Percentiles rank a stretch among this genome's conserved stretches.
Conservation (phyloP, 2,329 filamentous ascomycete species). For the Penicillium sp. region DNA sequence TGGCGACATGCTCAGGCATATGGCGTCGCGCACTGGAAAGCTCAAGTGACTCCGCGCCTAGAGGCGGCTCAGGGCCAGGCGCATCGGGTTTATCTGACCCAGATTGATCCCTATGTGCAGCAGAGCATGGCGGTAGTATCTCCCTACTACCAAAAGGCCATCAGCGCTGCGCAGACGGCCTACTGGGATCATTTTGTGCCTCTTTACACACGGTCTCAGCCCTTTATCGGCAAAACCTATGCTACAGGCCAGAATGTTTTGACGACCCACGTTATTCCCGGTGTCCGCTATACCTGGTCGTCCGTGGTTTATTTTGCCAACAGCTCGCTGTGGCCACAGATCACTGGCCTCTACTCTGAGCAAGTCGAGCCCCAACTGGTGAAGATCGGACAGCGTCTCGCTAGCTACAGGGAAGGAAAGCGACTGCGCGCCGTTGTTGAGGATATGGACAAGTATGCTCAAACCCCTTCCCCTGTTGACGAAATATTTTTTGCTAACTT, state of each 20-base stretch:
- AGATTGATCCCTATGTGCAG: slow-evolving; percentile 69
- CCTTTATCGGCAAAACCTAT: slow-evolving; percentile 69
- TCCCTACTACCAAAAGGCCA: slow-evolving; percentile 73
- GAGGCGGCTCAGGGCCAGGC: slow-evolving; percentile 59
- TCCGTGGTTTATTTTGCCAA: slow-evolving; percentile 67
- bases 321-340: slow-evolving; percentile 71
- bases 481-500: slow-evolving; percentile 7
- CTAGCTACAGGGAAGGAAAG: slow-evolving; percentile 57
- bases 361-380: slow-evolving; percentile 94
- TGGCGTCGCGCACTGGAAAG: slow-evolving; percentile 69
- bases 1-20: slow-evolving; percentile 64
- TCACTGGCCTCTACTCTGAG: slow-evolving; percentile 76
- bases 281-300: slow-evolving; percentile 65
- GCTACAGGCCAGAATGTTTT: slow-evolving; percentile 62
- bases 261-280: slow-evolving; percentile 66
- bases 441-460: slow-evolving; percentile 46
- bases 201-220: slow-evolving; percentile 66
- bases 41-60: slow-evolving; percentile 70
- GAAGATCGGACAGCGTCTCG: slow-evolving; percentile 84
- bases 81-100: slow-evolving; percentile 63
- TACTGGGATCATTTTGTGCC: slow-evolving; percentile 62
- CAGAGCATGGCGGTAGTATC: slow-evolving; percentile 54
- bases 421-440: slow-evolving; percentile 58
- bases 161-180: slow-evolving; percentile 46
- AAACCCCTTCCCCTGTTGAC: slow-evolving; percentile 3